These are phyloP conservation scores for Yarrowia sp. DNA, from an alignment of 805 yeast genomes.

Conservation along the genomic window DNA sequence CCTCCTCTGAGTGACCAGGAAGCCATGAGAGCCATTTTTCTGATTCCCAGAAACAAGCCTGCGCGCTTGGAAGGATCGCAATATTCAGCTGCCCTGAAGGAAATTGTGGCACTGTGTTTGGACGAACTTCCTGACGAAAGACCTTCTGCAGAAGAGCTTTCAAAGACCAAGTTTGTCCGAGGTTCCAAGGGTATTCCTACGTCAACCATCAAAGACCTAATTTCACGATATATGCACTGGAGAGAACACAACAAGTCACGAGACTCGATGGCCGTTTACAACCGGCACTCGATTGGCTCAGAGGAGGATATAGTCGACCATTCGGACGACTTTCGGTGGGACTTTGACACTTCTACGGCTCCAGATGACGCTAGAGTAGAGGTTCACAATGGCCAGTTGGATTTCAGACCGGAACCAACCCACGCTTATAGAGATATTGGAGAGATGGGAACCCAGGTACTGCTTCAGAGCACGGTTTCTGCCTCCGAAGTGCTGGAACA, in stretches of 20 bases:
- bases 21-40: slow-evolving; percentile 91
- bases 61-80: slow-evolving; percentile 92
- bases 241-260: slow-evolving; percentile 62
- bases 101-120: slow-evolving; percentile 85
- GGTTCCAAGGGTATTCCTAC: slow-evolving; percentile 68
- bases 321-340: slow-evolving; percentile 62
- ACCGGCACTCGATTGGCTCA: slow-evolving; percentile 43
- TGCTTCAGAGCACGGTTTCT: slow-evolving; percentile 26
- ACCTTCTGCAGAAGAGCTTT: slow-evolving; percentile 82
- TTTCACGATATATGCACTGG: slow-evolving; percentile 61
- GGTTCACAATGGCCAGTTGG: slow-evolving; percentile 29
- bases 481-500: slow-evolving; percentile 17
- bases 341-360: slow-evolving; percentile 67
- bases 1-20: slow-evolving; percentile 98
- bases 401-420: slow-evolving; percentile 20
- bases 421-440: slow-evolving; percentile 30
- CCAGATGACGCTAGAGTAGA: slow-evolving; percentile 25
- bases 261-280: slow-evolving; percentile 50
- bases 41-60: slow-evolving; percentile 91
- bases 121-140: slow-evolving; percentile 94
- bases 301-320: slow-evolving; percentile 28
- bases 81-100: slow-evolving; percentile 77
- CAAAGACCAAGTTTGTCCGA: slow-evolving; percentile 75
- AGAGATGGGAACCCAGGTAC: slow-evolving; percentile 10
- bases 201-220: slow-evolving; percentile 69